Evolutionary conservation across 495 filamentous ascomycete genomes (phyloP).

Genomic region (Xanthoparmelia taractica): DNA sequence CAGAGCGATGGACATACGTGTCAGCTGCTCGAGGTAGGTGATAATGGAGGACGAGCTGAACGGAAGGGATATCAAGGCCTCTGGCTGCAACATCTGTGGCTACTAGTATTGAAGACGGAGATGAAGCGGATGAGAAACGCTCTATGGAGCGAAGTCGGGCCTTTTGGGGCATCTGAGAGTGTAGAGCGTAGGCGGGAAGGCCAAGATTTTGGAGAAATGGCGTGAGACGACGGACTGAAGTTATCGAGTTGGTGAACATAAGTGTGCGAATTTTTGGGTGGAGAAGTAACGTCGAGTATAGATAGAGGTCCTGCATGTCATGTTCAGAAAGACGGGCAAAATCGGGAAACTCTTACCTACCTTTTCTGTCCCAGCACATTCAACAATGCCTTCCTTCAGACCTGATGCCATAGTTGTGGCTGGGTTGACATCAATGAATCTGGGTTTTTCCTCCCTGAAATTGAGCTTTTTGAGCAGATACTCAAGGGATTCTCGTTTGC

Average conservation of each 20-base stretch:
- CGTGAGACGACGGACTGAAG: slow-evolving; percentile 77
- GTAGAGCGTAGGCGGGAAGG: slow-evolving; percentile 68
- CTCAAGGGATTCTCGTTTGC: slow-evolving; percentile 74
- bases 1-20: slow-evolving; percentile 90
- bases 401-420: slow-evolving; percentile 74
- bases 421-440: slow-evolving; percentile 88
- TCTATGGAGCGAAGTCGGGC: slow-evolving; percentile 90
- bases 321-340: slow-evolving; percentile 13
- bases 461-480: slow-evolving; percentile 86
- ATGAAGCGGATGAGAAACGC: slow-evolving; percentile 64
- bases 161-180: slow-evolving; percentile 94
- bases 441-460: slow-evolving; percentile 73
- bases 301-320: slow-evolving; percentile 66
- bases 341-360: slow-evolving; percentile 32
- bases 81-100: slow-evolving; percentile 96
- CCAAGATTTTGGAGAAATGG: slow-evolving; percentile 78
- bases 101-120: slow-evolving; percentile 64
- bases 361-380: slow-evolving; percentile 90
- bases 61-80: slow-evolving; percentile 84
- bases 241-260: slow-evolving; percentile 93
- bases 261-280: slow-evolving; percentile 71
- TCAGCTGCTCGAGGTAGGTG: slow-evolving; percentile 89
- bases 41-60: slow-evolving; percentile 86
- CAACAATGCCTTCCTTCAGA: slow-evolving; percentile 82
- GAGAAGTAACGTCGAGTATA: slow-evolving; percentile 80